Conservation (phyloP, 2,329 filamentous ascomycete species). For the Aureobasidium leucospermi region DNA sequence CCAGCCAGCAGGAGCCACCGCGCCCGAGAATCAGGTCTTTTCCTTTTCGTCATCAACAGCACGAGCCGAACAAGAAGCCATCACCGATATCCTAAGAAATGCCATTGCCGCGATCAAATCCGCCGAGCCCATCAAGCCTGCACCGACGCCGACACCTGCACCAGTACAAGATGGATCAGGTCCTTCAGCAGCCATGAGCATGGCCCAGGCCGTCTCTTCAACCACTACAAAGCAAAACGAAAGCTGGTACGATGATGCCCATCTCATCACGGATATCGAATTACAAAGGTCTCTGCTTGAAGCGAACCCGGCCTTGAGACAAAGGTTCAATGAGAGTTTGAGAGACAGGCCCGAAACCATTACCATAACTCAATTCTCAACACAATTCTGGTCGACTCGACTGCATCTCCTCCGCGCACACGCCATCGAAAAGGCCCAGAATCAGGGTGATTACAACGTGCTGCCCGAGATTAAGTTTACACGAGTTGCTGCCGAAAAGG, state of each 20-base stretch:
- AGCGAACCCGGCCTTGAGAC: slow-evolving; percentile 64
- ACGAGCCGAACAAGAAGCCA: slow-evolving; percentile 72
- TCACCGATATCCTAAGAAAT: slow-evolving; percentile 74
- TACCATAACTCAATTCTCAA: slow-evolving; percentile 71
- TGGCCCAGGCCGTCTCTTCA: slow-evolving; percentile 61
- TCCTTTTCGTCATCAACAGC: slow-evolving; percentile 76
- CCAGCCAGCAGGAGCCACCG: slow-evolving; percentile 51
- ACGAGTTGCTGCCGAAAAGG: slow-evolving; percentile 24
- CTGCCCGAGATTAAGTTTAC: slow-evolving; percentile 69
- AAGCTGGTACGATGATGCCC: slow-evolving; percentile 72
- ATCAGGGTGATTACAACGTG: slow-evolving; percentile 86
- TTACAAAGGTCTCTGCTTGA: slow-evolving; percentile 85
- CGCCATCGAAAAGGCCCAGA: slow-evolving; percentile 81
- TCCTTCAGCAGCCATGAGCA: slow-evolving; percentile 65
- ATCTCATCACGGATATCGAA: slow-evolving; percentile 68
- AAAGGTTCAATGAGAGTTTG: slow-evolving; percentile 81
- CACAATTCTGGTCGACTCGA: slow-evolving; percentile 90
- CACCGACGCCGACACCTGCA: slow-evolving; percentile 27
- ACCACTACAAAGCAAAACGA: slow-evolving; percentile 38
- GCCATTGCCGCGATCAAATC: slow-evolving; percentile 66
- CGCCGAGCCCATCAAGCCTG: slow-evolving; percentile 31
- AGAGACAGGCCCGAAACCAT: slow-evolving; percentile 78
- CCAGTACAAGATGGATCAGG: slow-evolving; percentile 31
- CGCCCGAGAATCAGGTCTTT: slow-evolving; percentile 71
- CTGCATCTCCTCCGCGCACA: slow-evolving; percentile 80